phyloP scores from a whole-genome alignment of 1,139 yeast genomes.

The Magnusiomyces paraingens region DNA sequence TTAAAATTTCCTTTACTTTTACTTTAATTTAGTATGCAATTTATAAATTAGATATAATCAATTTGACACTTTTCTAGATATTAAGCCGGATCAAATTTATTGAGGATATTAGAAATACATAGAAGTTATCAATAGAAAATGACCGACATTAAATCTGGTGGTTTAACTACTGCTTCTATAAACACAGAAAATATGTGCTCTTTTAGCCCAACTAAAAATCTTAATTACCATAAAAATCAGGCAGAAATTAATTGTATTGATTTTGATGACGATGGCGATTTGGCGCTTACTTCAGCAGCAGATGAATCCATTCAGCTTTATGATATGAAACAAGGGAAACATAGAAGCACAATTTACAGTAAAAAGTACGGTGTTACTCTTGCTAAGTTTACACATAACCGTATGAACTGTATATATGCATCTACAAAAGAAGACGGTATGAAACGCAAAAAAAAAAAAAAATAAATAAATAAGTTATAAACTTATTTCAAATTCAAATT shows the following conservation, averaged over 20 bases:
- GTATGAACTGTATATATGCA: constrained; percentile 70
- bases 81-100: too few relatives aligned
- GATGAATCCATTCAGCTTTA: constrained; percentile 83
- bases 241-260: constrained; percentile 70
- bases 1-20: too few relatives aligned
- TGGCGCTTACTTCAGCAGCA: constrained; percentile 57
- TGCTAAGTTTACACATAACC: constrained; percentile 77
- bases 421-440: constrained; percentile 75
- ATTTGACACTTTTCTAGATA: too few relatives aligned
- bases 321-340: constrained; percentile 63
- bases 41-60: too few relatives aligned
- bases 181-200: constrained; percentile 41
- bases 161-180: constrained; percentile 25
- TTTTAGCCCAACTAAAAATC: constrained; percentile 52
- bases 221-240: constrained; percentile 46
- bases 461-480: too few relatives aligned
- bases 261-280: constrained; percentile 82
- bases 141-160: too few relatives aligned
- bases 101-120: too few relatives aligned
- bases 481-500: too few relatives aligned
- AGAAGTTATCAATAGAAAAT: too few relatives aligned
- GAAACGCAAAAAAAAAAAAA: constrained; percentile 12
- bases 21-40: too few relatives aligned
- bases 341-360: constrained; percentile 51
- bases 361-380: constrained; percentile 90